phyloP scores from a whole-genome alignment of 495 filamentous ascomycete species.

The Aspergillus indologenus region DNA sequence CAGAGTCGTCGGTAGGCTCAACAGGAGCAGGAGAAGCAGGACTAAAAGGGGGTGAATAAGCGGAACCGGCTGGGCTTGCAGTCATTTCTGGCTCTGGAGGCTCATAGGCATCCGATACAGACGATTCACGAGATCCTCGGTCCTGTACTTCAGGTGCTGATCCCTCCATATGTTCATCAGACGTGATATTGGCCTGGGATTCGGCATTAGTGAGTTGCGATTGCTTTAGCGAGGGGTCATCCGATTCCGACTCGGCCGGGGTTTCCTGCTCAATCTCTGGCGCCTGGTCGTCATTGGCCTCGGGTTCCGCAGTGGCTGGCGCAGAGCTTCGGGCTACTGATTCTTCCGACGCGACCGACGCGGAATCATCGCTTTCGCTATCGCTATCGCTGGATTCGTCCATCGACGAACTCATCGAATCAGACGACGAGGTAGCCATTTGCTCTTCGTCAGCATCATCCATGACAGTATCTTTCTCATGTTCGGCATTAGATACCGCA shows the following conservation, averaged over 20 bases:
- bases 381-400: conserved; percentile 37
- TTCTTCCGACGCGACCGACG: not conserved
- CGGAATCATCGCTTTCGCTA: conserved; percentile 10
- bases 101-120: conserved; percentile 54
- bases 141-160: conserved; percentile 11
- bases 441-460: conserved; percentile 10
- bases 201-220: conserved; percentile 2
- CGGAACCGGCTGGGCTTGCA: conserved; percentile 28
- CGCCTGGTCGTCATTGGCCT: not conserved
- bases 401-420: conserved; percentile 41
- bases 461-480: not conserved
- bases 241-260: not conserved
- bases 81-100: conserved; percentile 51
- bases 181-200: conserved; percentile 5
- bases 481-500: not conserved
- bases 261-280: conserved; percentile 5
- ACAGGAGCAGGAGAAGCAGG: conserved; percentile 28
- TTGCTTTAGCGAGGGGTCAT: conserved; percentile 9
- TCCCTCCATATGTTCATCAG: conserved; percentile 10
- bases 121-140: conserved; percentile 29
- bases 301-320: not conserved
- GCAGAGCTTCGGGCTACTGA: conserved; percentile 13
- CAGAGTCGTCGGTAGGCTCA: conserved; percentile 18
- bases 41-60: conserved; percentile 40
- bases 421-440: conserved; percentile 21